These are phyloP conservation scores for Wallemia hederae DNA, from an alignment of 1,284 basidiomycete species.

Conservation along the genomic window DNA sequence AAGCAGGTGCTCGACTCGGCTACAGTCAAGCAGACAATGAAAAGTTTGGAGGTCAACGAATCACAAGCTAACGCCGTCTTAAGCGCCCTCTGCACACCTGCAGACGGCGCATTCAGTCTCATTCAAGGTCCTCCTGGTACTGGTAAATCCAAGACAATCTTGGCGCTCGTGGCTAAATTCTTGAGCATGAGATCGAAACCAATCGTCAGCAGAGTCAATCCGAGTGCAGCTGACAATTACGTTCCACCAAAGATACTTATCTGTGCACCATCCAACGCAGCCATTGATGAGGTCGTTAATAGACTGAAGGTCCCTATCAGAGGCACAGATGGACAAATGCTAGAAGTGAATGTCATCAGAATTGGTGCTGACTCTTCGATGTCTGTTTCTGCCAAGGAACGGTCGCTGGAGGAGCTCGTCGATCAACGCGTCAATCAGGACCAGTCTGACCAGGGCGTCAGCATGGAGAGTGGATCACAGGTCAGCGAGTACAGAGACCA, in stretches of 20 bases:
- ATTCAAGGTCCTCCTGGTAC: conserved; percentile 98
- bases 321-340: conserved; percentile 25
- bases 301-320: conserved; percentile 53
- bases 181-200: conserved; percentile 29
- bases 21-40: conserved; percentile 32
- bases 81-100: conserved; percentile 21
- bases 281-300: conserved; percentile 82
- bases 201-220: conserved; percentile 15
- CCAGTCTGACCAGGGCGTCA: conserved; percentile 14
- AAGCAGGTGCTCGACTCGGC: conserved; percentile 24
- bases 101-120: conserved; percentile 41
- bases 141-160: conserved; percentile 95
- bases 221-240: conserved; percentile 17
- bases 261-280: conserved; percentile 94
- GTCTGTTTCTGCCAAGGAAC: conserved; percentile 52
- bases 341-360: conserved; percentile 52
- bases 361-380: conserved; percentile 55
- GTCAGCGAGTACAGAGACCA: conserved; percentile 17
- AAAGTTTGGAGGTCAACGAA: conserved; percentile 49
- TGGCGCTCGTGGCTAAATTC: conserved; percentile 66
- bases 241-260: conserved; percentile 42
- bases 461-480: conserved; percentile 22
- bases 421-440: conserved; percentile 37
- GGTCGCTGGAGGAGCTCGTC: conserved; percentile 61
- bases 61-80: conserved; percentile 79